phyloP scores from a whole-genome alignment of 768 basidiomycete species.

The Rhodotorula taiwanensis region DNA sequence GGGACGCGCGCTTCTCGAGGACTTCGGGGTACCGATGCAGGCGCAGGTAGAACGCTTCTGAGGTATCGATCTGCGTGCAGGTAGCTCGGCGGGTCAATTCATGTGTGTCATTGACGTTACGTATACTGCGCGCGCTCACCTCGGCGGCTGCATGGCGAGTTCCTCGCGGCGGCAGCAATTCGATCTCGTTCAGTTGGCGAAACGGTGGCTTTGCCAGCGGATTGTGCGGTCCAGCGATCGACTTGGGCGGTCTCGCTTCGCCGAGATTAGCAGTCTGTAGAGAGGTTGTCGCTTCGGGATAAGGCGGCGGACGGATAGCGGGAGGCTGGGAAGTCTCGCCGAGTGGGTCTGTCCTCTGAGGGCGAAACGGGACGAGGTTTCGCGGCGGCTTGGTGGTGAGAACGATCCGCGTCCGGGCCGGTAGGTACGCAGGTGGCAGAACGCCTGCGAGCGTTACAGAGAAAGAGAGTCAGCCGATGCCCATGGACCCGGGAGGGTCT shows the following conservation, averaged over 20 bases:
- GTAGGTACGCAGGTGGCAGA: background rate
- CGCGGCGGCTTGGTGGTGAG: slow-evolving; percentile 14
- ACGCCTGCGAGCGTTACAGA: background rate
- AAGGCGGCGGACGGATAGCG: no score
- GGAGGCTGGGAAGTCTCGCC: no score
- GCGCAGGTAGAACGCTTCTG: slow-evolving; percentile 29
- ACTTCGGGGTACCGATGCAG: slow-evolving; percentile 36
- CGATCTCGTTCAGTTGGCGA: slow-evolving; percentile 13
- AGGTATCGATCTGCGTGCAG: slow-evolving; percentile 20
- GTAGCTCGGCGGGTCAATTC: no score
- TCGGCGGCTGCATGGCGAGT: slow-evolving; percentile 17
- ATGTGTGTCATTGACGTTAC: no score
- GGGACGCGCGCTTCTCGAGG: slow-evolving; percentile 30
- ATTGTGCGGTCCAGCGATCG: background rate
- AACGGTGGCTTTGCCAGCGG: slow-evolving; percentile 7
- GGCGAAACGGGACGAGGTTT: slow-evolving; percentile 7
- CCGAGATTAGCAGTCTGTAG: no score
- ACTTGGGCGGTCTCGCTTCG: no score
- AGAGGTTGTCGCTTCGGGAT: no score
- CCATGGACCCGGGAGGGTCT: background rate
- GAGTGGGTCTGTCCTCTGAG: no score
- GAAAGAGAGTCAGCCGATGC: background rate
- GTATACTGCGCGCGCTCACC: background rate
- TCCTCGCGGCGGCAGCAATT: slow-evolving; percentile 9
- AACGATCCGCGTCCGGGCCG: slow-evolving; percentile 17